phyloP scores from a whole-genome alignment of 176 grass and related monocot genomes.

The Calamus simplicifolius region DNA sequence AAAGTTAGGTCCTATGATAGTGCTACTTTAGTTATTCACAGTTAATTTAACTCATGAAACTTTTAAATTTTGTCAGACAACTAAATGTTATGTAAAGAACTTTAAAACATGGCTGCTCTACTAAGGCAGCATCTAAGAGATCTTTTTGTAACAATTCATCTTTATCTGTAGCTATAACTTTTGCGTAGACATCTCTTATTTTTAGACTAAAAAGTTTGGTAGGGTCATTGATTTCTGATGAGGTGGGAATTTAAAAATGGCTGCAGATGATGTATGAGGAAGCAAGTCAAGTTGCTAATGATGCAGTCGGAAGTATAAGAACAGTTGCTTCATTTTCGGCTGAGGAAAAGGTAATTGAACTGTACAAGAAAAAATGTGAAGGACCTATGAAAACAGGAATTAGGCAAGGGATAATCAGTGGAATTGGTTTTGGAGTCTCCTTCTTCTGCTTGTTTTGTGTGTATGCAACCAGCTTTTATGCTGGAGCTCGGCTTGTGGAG shows the following conservation, averaged over 20 bases:
- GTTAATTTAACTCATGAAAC: no score
- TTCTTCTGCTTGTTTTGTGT: conserved; percentile 93
- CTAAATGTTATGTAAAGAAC: no score
- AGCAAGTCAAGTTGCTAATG: conserved; percentile 90
- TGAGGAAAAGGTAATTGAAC: conserved; percentile 81
- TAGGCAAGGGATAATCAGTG: conserved; percentile 77
- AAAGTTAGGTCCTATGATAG: no score
- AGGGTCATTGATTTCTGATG: background rate
- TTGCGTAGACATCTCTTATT: background rate
- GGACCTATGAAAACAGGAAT: conserved; percentile 68
- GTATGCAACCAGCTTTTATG: conserved; percentile 92
- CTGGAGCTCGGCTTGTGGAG: conserved; percentile 80
- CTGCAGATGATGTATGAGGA: conserved; percentile 91
- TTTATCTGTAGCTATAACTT: conserved; percentile 10
- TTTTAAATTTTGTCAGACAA: no score
- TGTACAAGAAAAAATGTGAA: conserved; percentile 88
- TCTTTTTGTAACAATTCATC: background rate
- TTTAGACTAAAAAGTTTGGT: background rate
- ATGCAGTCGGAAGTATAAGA: conserved; percentile 83
- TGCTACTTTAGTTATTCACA: no score
- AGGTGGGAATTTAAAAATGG: background rate
- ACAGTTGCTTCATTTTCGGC: conserved; percentile 79
- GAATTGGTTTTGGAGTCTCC: conserved; percentile 77
- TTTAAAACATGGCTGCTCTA: background rate
- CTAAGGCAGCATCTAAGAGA: background rate